phyloP scores from a whole-genome alignment of 768 basidiomycete species.

The Rubroboletus satanas region DNA sequence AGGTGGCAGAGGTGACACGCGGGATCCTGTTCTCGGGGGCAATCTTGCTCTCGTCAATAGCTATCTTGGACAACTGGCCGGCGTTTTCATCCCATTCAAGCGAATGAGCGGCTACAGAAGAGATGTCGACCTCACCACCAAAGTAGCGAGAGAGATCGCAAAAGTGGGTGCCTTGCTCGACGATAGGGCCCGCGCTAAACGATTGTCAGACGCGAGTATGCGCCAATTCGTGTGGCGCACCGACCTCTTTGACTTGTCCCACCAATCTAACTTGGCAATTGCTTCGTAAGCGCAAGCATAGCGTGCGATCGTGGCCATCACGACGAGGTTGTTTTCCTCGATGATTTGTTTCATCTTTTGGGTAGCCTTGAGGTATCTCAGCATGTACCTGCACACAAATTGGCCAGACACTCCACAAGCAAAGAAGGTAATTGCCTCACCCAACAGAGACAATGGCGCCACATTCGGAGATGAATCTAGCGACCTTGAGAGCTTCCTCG shows the following conservation, averaged over 20 bases:
- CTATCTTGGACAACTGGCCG: constrained; percentile 75
- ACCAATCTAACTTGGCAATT: constrained; percentile 84
- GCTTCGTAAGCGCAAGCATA: constrained; percentile 87
- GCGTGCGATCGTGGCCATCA: constrained; percentile 94
- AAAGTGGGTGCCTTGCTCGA: constrained; percentile 96
- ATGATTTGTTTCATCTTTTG: constrained; percentile 98
- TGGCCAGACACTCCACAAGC: not conserved
- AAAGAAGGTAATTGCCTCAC: constrained; percentile 38
- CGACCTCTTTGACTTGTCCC: constrained; percentile 88
- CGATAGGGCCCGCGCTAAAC: constrained; percentile 67
- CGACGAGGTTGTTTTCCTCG: constrained; percentile 86
- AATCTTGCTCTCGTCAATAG: constrained; percentile 82
- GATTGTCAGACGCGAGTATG: constrained; percentile 3
- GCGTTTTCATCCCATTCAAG: constrained; percentile 91
- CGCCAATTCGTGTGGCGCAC: constrained; percentile 26
- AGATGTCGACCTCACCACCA: constrained; percentile 90
- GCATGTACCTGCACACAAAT: constrained; percentile 66
- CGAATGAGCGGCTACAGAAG: constrained; percentile 77
- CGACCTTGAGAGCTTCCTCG: constrained; percentile 64
- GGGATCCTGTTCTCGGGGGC: constrained; percentile 88
- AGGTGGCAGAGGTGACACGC: constrained; percentile 87
- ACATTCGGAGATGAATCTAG: constrained; percentile 64
- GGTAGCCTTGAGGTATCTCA: constrained; percentile 88
- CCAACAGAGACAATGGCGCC: constrained; percentile 86
- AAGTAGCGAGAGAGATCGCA: constrained; percentile 97